These are phyloP conservation scores for Fusarium domesticum DNA, from an alignment of 2,329 filamentous ascomycete genomes.

Conservation along the genomic window DNA sequence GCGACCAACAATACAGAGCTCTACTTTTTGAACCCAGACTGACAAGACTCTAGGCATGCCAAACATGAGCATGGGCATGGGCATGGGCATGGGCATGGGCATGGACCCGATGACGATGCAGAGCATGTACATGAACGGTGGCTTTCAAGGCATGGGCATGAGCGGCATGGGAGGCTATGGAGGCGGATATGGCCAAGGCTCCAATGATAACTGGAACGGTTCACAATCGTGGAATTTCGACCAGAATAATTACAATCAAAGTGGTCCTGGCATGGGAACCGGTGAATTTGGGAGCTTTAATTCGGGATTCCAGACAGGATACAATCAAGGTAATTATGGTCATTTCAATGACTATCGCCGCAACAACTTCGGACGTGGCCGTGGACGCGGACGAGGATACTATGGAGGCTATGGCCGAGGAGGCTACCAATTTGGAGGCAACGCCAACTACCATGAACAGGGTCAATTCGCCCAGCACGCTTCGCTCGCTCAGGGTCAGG, in stretches of 20 bases:
- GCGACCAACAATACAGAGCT: no score
- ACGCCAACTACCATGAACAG: conserved; percentile 38
- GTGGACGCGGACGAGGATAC: conserved; percentile 64
- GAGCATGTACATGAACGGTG: conserved; percentile 76
- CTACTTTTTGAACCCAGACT: conserved; percentile 26
- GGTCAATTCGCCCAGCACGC: conserved; percentile 32
- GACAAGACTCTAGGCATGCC: conserved; percentile 61
- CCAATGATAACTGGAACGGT: conserved; percentile 77
- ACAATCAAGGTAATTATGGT: conserved; percentile 81
- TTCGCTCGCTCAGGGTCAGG: conserved; percentile 18
- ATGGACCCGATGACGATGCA: conserved; percentile 80
- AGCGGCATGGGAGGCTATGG: conserved; percentile 74
- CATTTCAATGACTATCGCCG: conserved; percentile 76
- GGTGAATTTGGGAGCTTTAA: conserved; percentile 79
- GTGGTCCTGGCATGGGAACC: conserved; percentile 75
- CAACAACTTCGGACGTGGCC: conserved; percentile 63
- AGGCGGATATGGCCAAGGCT: conserved; percentile 58
- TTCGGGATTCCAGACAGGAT: conserved; percentile 73
- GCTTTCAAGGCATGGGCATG: conserved; percentile 75
- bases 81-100: conserved; percentile 55
- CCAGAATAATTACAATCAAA: conserved; percentile 89
- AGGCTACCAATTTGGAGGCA: conserved; percentile 46
- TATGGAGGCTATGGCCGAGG: conserved; percentile 56
- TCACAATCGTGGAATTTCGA: conserved; percentile 80
- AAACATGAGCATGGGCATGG: neutral